A percentile compares a stretch with the other conserved stretches of the same genome.
phyloP scores from a whole-genome alignment of 805 yeast species.

The Pichia rugopelliculosa region DNA sequence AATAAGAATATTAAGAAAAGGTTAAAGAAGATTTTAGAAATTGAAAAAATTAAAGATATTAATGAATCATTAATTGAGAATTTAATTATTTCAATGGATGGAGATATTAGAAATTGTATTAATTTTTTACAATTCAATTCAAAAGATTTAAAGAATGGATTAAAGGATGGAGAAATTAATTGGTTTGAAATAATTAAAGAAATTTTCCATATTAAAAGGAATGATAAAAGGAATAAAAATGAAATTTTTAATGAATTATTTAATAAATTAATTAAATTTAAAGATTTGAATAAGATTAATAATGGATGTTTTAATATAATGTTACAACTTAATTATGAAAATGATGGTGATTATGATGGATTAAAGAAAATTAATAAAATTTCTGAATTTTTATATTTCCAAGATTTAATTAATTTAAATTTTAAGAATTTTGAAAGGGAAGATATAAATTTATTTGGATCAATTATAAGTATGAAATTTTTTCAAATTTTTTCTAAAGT shows the following conservation, averaged over 20 bases:
- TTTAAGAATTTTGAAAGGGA: slow-evolving; percentile 39
- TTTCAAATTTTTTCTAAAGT: slow-evolving; percentile 43
- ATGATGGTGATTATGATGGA: slow-evolving; percentile 42
- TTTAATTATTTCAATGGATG: slow-evolving; percentile 62
- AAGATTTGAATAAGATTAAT: slow-evolving; percentile 54
- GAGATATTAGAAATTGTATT: slow-evolving; percentile 80
- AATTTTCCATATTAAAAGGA: slow-evolving; percentile 43
- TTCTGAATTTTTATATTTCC: slow-evolving; percentile 71
- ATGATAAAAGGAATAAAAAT: slow-evolving; percentile 33
- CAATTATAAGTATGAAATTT: slow-evolving; percentile 52
- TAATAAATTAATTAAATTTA: slow-evolving; percentile 35
- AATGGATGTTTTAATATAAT: slow-evolving; percentile 64
- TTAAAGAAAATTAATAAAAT: slow-evolving; percentile 51
- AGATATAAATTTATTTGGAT: slow-evolving; percentile 35
- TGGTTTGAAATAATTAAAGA: slow-evolving; percentile 63
- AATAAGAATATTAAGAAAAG: slow-evolving; percentile 39
- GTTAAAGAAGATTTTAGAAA: slow-evolving; percentile 42
- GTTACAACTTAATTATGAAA: slow-evolving; percentile 32
- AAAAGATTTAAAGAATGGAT: slow-evolving; percentile 5
- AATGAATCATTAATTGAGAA: slow-evolving; percentile 50
- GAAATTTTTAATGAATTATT: slow-evolving; percentile 33
- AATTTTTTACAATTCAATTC: slow-evolving; percentile 69
- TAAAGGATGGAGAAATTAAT: slow-evolving; percentile 54
- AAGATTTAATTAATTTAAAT: slow-evolving; percentile 49
- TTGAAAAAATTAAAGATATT: slow-evolving; percentile 43